These are phyloP conservation scores for Lachnellula subtilissima DNA, from an alignment of 2,329 filamentous ascomycete genomes.

Conservation along the genomic window DNA sequence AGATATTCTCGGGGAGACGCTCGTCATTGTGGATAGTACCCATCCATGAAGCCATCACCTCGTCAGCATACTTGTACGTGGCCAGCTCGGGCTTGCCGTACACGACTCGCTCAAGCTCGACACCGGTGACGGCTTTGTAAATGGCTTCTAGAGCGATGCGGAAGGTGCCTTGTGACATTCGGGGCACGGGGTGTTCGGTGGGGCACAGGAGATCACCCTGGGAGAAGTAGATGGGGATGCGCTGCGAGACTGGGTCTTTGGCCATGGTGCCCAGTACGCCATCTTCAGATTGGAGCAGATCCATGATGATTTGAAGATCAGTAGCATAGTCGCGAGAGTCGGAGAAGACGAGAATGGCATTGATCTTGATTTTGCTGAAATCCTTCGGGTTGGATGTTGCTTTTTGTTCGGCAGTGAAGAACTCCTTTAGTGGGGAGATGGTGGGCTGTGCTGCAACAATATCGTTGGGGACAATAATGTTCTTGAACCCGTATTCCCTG, in stretches of 20 bases:
- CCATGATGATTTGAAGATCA: constrained; percentile 73
- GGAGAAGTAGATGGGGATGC: constrained; percentile 71
- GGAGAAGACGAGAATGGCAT: constrained; percentile 71
- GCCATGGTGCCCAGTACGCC: constrained; percentile 61
- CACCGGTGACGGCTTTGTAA: constrained; percentile 65
- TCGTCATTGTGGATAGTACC: constrained; percentile 70
- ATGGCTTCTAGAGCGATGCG: constrained; percentile 69
- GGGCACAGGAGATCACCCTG: constrained; percentile 62
- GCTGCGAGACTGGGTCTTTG: constrained; percentile 59
- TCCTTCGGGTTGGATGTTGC: constrained; percentile 64
- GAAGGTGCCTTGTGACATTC: constrained; percentile 72
- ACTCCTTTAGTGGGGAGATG: constrained; percentile 61
- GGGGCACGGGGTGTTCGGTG: constrained; percentile 58
- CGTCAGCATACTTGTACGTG: constrained; percentile 75
- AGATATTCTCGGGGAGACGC: constrained; percentile 62
- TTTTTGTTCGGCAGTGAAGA: constrained; percentile 64
- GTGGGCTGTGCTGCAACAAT: constrained; percentile 65
- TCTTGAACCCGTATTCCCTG: constrained; percentile 68
- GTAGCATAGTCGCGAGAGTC: constrained; percentile 71
- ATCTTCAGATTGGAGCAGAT: constrained; percentile 63
- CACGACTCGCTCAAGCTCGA: constrained; percentile 68
- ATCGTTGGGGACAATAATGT: constrained; percentile 69
- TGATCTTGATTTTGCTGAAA: constrained; percentile 67
- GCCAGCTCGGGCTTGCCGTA: constrained; percentile 72
- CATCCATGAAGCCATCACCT: constrained; percentile 71